Evolutionary conservation across 805 yeast genomes (phyloP), one percentile per base, ranked within the genome.

Genomic region (Candida chauliodis): DNA sequence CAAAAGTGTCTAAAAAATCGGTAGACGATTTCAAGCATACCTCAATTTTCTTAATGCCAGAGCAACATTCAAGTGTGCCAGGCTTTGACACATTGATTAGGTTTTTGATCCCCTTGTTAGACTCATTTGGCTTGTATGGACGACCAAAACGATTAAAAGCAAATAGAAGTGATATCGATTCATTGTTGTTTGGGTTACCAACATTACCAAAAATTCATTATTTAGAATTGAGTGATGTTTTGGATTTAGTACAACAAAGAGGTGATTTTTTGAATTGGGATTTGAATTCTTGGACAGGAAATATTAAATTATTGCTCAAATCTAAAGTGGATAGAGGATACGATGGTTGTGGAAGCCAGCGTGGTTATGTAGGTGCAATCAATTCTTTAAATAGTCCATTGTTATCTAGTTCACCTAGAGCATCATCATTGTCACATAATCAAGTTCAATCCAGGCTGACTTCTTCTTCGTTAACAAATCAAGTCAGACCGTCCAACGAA

Each of bases 331-430:
- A 59, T 22, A 52, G 55, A 40, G 74, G 91, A 6, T 84, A 83
- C 54, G 76, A 76, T 16, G 93, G 95, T 5, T 81, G 88, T 59
- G 91, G 91, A n/a, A 76, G 83, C 21, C 56, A 71, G 11, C 71
- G 80, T 38, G 86, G 86, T 10, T 52, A 79, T 15, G 68, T 68
- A 3, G 84, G 84, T 23, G 84, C 85, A 0, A 52, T 79, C 2
- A 66, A 58, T 34, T 73, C 82, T 1, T 75, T 81, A 30, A 72
- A 65, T 38, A 59, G 64, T 42, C 69, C 70, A 0, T 16, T 13
- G 24, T 37, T 30, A 13, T 13, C 27, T 4, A 22, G 40, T 18
- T 37, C 50, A 24, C 49, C 53, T 18, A 22, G 34, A n/a, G 30
- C 30, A 21, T 37, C 42, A 9, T n/a, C 25, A 11, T 30, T 38